Evolutionary conservation across 371 early-diverging fungal species (phyloP).

Genomic region (Lichtheimia ramosa): DNA sequence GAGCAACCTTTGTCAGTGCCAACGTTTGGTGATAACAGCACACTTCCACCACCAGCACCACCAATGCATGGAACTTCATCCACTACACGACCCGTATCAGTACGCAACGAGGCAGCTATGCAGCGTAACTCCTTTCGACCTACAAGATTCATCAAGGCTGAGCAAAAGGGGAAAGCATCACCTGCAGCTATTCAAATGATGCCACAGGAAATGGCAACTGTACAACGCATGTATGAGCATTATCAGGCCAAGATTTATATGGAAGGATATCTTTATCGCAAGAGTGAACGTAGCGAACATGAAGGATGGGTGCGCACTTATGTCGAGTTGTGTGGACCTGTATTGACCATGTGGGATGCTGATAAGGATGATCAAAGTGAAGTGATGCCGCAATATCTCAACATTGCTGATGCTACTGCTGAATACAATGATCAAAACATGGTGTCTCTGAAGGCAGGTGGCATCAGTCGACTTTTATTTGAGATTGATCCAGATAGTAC

Average conservation of each 20-base stretch:
- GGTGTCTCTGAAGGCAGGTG: slow-evolving; percentile 65
- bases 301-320: slow-evolving; percentile 70
- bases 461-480: slow-evolving; percentile 65
- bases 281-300: slow-evolving; percentile 64
- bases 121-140: slow-evolving; percentile 29
- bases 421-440: slow-evolving; percentile 44
- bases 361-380: slow-evolving; percentile 11
- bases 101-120: slow-evolving; percentile 25
- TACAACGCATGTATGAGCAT: slow-evolving; percentile 44
- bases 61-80: slow-evolving; percentile 4
- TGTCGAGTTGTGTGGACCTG: slow-evolving; percentile 67
- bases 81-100: slow-evolving; percentile 27
- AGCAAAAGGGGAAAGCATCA: slow-evolving; percentile 12
- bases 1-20: slow-evolving; percentile 10
- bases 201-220: slow-evolving; percentile 30
- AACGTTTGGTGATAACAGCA: not conserved
- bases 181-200: slow-evolving; percentile 21
- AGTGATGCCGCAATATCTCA: slow-evolving; percentile 63
- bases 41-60: slow-evolving; percentile 1
- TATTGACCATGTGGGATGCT: slow-evolving; percentile 63
- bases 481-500: slow-evolving; percentile 27
- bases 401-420: slow-evolving; percentile 65
- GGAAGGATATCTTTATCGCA: slow-evolving; percentile 66
- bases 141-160: slow-evolving; percentile 36
- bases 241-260: slow-evolving; percentile 69